Conservation (phyloP, 805 yeast genomes). For the Ogataea angusta region DNA sequence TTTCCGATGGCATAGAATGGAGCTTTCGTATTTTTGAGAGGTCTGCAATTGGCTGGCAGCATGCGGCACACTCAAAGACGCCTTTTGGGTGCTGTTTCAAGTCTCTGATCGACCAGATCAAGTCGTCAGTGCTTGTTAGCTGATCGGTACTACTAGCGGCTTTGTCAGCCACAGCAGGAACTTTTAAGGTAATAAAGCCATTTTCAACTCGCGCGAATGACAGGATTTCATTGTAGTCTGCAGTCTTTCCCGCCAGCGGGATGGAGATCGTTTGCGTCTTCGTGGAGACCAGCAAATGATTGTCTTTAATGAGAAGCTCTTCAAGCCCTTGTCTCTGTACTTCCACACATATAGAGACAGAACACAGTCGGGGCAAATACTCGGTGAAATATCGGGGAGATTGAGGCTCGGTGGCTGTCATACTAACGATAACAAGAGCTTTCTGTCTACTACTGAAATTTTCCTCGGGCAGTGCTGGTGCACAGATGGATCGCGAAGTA, state of each 20-base stretch:
- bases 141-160: slow-evolving; percentile 8
- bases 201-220: slow-evolving; percentile 2
- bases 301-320: background rate
- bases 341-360: slow-evolving; percentile 10
- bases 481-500: background rate
- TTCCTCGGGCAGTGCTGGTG: slow-evolving; percentile 10
- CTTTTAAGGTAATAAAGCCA: background rate
- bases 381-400: slow-evolving; percentile 6
- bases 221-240: slow-evolving; percentile 5
- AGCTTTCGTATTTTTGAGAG: slow-evolving; percentile 36
- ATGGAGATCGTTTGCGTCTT: background rate
- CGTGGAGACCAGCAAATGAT: background rate
- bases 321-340: background rate
- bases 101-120: slow-evolving; percentile 26
- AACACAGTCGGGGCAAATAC: slow-evolving; percentile 7
- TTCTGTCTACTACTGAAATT: background rate
- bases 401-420: background rate
- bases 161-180: slow-evolving; percentile 2
- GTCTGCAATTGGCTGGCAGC: slow-evolving; percentile 21
- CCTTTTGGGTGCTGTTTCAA: slow-evolving; percentile 4
- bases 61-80: slow-evolving; percentile 18
- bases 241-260: slow-evolving; percentile 4
- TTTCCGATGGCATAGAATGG: slow-evolving; percentile 80
- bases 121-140: slow-evolving; percentile 19
- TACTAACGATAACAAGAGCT: background rate